Conservation (phyloP, 345 rosid genomes). For the Moricandia moricandioides region DNA sequence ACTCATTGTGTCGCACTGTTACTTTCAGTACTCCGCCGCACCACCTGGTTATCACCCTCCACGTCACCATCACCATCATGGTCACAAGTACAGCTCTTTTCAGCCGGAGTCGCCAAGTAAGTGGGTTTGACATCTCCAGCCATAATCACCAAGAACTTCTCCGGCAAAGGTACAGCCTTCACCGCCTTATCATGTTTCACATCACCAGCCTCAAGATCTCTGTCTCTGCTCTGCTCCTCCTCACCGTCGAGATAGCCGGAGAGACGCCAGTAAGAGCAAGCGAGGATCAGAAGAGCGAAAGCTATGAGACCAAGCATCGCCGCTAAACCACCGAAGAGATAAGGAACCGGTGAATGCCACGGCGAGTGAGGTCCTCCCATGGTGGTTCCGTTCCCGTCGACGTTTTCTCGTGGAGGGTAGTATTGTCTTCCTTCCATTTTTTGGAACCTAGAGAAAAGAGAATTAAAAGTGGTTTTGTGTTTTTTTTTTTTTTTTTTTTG, state of each 20-base stretch:
- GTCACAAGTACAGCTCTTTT: conserved; percentile 43
- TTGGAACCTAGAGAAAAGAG: background rate
- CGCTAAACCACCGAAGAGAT: conserved; percentile 87
- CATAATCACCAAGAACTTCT: conserved; percentile 83
- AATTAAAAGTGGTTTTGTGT: background rate
- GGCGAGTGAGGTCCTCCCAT: conserved; percentile 49
- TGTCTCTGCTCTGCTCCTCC: conserved; percentile 33
- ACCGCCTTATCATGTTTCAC: conserved; percentile 26
- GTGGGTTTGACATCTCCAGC: conserved; percentile 78
- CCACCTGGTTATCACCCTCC: conserved; percentile 25
- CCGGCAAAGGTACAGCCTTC: conserved; percentile 45
- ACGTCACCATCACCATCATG: conserved; percentile 23
- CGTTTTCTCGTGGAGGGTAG: conserved; percentile 37
- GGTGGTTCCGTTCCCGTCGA: conserved; percentile 17
- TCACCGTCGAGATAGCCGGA: conserved; percentile 64
- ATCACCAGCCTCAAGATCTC: conserved; percentile 67
- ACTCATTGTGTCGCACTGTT: conserved; percentile 16
- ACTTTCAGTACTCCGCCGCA: conserved; percentile 13
- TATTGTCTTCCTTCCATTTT: conserved; percentile 50
- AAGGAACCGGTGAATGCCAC: conserved; percentile 96
- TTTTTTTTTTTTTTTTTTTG: background rate
- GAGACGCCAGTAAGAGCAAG: conserved; percentile 91
- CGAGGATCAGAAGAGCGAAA: conserved; percentile 82
- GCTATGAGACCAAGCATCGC: conserved; percentile 94
- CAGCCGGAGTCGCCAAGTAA: conserved; percentile 68